A percentile compares a stretch with the other conserved stretches of the same genome.
These are phyloP conservation scores for Fusarium sp. DNA, from an alignment of 2,329 filamentous ascomycete genomes.

Conservation along the genomic window DNA sequence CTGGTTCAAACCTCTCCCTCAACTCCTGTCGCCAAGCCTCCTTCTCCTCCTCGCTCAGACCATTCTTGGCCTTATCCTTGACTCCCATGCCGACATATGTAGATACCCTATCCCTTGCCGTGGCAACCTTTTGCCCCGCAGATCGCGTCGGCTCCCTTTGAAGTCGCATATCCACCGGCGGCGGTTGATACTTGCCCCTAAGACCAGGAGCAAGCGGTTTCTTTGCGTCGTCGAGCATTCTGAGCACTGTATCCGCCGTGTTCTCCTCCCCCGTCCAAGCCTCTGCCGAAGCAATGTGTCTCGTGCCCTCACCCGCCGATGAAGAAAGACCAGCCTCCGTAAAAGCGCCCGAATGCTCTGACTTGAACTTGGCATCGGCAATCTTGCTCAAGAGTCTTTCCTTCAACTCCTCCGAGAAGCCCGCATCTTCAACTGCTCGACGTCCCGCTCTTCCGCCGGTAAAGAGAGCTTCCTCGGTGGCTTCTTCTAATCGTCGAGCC, in stretches of 20 bases:
- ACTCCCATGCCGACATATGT: conserved; percentile 63
- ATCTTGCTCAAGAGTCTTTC: conserved; percentile 68
- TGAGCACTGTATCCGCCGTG: conserved; percentile 79
- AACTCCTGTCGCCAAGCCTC: conserved; percentile 79
- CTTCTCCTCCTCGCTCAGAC: conserved; percentile 77
- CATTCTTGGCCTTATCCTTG: conserved; percentile 61
- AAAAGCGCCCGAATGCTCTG: conserved; percentile 62
- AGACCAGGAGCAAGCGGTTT: conserved; percentile 72
- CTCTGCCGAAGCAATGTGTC: conserved; percentile 73
- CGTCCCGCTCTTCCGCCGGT: conserved; percentile 70
- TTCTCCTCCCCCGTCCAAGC: conserved; percentile 85
- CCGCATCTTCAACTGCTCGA: conserved; percentile 70
- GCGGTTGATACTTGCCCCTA: conserved; percentile 60
- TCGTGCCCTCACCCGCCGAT: conserved; percentile 75
- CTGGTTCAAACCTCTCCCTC: conserved; percentile 82
- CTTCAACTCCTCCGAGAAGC: conserved; percentile 74
- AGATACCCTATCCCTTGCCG: conserved; percentile 69
- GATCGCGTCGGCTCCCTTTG: conserved; percentile 54
- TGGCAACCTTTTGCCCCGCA: conserved; percentile 62
- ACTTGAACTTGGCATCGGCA: conserved; percentile 65
- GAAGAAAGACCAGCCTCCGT: conserved; percentile 59
- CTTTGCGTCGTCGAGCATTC: conserved; percentile 86
- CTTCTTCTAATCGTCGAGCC: conserved; percentile 69
- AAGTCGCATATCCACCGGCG: conserved; percentile 66
- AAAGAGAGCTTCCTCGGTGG: conserved; percentile 72